These are phyloP conservation scores for Ophioceras dolichostomum DNA, from an alignment of 2,329 filamentous ascomycete genomes.

Conservation along the genomic window DNA sequence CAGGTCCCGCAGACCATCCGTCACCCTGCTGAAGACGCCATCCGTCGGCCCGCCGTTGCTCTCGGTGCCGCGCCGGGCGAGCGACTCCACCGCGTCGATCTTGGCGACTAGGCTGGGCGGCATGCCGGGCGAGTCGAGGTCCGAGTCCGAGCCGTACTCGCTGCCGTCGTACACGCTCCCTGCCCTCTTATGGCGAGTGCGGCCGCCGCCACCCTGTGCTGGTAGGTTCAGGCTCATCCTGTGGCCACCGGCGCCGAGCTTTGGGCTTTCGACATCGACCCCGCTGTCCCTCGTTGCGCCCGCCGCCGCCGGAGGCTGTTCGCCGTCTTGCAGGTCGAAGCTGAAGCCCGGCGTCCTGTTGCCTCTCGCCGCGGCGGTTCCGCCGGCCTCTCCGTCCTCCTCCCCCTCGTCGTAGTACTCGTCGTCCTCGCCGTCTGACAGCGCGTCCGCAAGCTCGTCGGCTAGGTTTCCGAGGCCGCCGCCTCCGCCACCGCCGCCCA, in stretches of 20 bases:
- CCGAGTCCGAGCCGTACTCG: slow-evolving; percentile 62
- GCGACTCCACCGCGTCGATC: slow-evolving; percentile 60
- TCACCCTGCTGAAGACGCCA: slow-evolving; percentile 55
- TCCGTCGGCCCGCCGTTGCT: slow-evolving; percentile 53
- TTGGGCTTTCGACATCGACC: slow-evolving; percentile 20
- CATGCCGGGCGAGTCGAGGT: slow-evolving; percentile 57
- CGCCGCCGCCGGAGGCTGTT: too few species aligned
- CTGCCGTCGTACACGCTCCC: slow-evolving; percentile 58
- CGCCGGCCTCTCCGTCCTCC: slow-evolving; percentile 11
- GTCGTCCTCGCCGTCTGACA: slow-evolving; percentile 51
- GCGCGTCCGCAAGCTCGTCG: slow-evolving; percentile 66
- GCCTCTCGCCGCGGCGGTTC: too few species aligned
- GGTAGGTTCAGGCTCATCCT: slow-evolving; percentile 30
- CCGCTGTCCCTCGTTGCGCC: slow-evolving; percentile 25
- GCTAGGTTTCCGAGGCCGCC: slow-evolving; percentile 66
- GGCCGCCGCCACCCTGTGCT: slow-evolving; percentile 25
- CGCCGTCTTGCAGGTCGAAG: slow-evolving; percentile 16
- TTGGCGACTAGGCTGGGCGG: slow-evolving; percentile 53
- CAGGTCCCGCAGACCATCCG: slow-evolving; percentile 58
- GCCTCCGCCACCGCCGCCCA: slow-evolving; percentile 24
- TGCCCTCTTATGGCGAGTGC: slow-evolving; percentile 33
- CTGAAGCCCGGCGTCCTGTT: slow-evolving; percentile 28
- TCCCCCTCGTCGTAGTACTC: slow-evolving; percentile 31
- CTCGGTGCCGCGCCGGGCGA: slow-evolving; percentile 54
- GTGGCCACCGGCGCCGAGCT: neutral